Conservation (phyloP, 441 rosid species). For the Biscutella laevigata region DNA sequence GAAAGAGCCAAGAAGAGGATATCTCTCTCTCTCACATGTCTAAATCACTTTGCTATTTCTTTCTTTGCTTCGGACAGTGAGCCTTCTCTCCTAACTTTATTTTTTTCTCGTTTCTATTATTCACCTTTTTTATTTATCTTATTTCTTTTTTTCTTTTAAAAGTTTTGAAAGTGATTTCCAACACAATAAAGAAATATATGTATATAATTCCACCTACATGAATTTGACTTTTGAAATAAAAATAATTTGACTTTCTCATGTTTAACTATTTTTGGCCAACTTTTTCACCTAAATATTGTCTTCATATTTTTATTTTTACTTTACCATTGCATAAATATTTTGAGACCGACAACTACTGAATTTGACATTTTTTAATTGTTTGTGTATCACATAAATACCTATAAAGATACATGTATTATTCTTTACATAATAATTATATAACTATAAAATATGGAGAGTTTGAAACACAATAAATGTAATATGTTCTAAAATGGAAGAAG, state of each 20-base stretch:
- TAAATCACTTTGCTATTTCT: conserved; percentile 30
- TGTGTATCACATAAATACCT: conserved; percentile 1
- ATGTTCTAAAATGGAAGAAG: conserved; percentile 12
- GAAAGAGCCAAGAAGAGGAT: conserved; percentile 9
- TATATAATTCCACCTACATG: background rate
- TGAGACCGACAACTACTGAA: conserved; percentile 19
- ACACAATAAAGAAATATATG: background rate
- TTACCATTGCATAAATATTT: conserved; percentile 3
- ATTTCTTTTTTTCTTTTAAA: background rate
- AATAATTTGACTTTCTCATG: conserved; percentile 8
- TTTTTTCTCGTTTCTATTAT: conserved; percentile 17
- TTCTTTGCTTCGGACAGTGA: conserved; percentile 31
- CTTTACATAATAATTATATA: no score
- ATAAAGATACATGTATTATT: no score
- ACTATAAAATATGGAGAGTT: background rate
- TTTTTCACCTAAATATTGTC: conserved; percentile 18
- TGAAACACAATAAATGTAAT: conserved; percentile 17
- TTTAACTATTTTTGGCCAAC: background rate
- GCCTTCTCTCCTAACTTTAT: conserved; percentile 30
- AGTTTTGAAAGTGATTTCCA: conserved; percentile 1
- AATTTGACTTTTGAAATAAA: conserved; percentile 6
- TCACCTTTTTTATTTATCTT: conserved; percentile 11
- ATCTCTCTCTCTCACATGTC: conserved; percentile 27
- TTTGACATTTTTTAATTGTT: background rate
- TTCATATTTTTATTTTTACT: background rate